Evolutionary conservation across 179 eudicot species (phyloP).

Genomic region (Gypsophila paniculata): DNA sequence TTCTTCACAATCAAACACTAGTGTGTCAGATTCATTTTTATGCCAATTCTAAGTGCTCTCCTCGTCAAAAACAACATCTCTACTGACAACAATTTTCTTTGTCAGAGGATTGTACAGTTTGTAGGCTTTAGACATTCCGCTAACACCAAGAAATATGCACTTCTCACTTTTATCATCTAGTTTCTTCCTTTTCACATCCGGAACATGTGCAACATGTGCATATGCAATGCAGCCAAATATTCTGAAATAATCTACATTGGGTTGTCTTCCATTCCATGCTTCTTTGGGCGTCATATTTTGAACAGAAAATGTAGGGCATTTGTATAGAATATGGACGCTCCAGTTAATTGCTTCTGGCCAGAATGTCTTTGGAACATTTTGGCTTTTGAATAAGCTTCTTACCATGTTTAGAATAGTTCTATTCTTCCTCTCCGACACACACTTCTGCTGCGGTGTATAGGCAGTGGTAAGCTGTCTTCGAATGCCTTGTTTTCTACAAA

Average conservation of each 20-base stretch:
- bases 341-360: conserved; percentile 3
- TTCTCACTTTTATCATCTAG: not conserved
- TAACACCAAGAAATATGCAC: conserved; percentile 13
- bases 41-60: conserved; percentile 16
- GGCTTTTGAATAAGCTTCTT: not conserved
- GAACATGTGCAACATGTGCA: conserved; percentile 16
- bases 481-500: conserved; percentile 6
- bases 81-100: conserved; percentile 4
- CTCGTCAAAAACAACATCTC: conserved; percentile 23
- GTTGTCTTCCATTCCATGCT: conserved; percentile 13
- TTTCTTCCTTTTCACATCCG: conserved; percentile 1
- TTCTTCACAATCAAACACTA: not conserved
- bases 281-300: conserved; percentile 17
- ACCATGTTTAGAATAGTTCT: conserved; percentile 19
- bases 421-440: conserved; percentile 15
- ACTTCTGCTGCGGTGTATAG: conserved; percentile 19
- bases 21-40: not conserved
- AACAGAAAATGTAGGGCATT: conserved; percentile 13
- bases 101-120: conserved; percentile 14
- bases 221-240: conserved; percentile 8
- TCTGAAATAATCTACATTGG: not conserved
- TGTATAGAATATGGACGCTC: conserved; percentile 13
- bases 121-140: conserved; percentile 8
- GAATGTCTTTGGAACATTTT: not conserved
- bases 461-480: conserved; percentile 3